Base-by-base conservation (phyloP, 345 rosid genomes). In the Citrus australasica region DNA sequence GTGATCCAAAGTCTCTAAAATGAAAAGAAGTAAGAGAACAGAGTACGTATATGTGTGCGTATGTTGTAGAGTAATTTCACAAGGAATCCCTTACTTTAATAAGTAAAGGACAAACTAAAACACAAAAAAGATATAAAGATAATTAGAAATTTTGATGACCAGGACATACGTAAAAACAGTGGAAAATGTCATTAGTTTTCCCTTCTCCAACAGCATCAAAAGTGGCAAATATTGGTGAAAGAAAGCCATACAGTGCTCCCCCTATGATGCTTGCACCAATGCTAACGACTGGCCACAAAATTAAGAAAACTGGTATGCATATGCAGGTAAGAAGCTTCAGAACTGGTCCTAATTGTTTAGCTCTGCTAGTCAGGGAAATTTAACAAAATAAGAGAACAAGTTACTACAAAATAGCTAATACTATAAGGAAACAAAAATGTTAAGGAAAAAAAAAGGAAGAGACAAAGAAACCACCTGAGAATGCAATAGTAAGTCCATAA, bases 171-270 rank as follows among this genome's bases (percentile, higher is more conserved):
- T 84, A 89, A 71, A 94, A 94, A 83, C 97, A 94, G 84, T 91
- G 98, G 81, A 80, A 81, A 65, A 89, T 62, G 40, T 84, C 79
- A 67, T 90, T 71, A 40, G 86, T 82, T 82, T 96, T 96, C 82
- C 98, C 97, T 83, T 92, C 94, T 51, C 98, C 98, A 73, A 96
- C 92, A 53, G 95, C 99, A 80, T 89, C 93, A 74, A 96, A 96
- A 27, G 99, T 96, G 56, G 98, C 97, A 76, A 92, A 96, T 62
- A 91, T 87, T 38, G 99, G 99, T 3, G 97, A 90, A 70, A 96
- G 88, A 79, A 94, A 86, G 35, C 97, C 98, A 75, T 91, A 92
- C 17, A 87, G 40, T 13, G 85, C 81, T 66, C 99, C 98, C 40
- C 93, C 94, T 4, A 90, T 37, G 51, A 89, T 30, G 60, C 98